Conservation (phyloP, 106 monocot species). For the Dendrobium nobile region DNA sequence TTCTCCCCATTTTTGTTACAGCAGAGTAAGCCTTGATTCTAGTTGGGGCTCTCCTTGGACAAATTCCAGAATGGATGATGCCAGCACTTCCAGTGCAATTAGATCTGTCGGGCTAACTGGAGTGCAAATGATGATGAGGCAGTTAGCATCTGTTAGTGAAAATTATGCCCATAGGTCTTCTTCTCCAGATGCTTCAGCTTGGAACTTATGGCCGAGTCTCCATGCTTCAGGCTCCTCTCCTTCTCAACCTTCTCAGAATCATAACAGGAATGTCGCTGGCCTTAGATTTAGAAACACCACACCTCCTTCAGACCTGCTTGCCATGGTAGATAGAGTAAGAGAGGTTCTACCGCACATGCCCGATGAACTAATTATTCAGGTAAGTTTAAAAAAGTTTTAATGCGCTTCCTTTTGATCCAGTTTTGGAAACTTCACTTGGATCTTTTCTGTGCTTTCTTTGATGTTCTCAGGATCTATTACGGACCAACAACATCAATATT, state of each 20-base stretch:
- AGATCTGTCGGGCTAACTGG: conserved; percentile 63
- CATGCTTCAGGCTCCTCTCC: conserved; percentile 21
- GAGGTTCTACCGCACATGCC: conserved; percentile 95
- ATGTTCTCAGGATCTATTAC: conserved; percentile 46
- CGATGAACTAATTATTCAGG: conserved; percentile 91
- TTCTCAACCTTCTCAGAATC: conserved; percentile 22
- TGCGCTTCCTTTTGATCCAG: neutral
- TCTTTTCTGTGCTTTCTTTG: neutral
- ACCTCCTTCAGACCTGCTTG: conserved; percentile 38
- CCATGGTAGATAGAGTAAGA: conserved; percentile 78
- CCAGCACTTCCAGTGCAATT: conserved; percentile 47
- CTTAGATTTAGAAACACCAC: conserved; percentile 51
- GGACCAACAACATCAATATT: conserved; percentile 65
- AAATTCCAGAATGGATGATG: conserved; percentile 40
- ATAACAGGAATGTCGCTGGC: conserved; percentile 23
- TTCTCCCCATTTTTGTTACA: conserved; percentile 11
- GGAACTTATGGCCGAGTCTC: conserved; percentile 61
- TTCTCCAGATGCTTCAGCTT: conserved; percentile 33
- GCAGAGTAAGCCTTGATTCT: conserved; percentile 48
- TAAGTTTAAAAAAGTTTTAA: conserved; percentile 13
- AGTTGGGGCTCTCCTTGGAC: conserved; percentile 52
- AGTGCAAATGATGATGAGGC: conserved; percentile 98
- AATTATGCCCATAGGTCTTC: conserved; percentile 44
- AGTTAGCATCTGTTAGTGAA: conserved; percentile 70
- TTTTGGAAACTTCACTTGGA: neutral